These are phyloP conservation scores for Cordyceps farinosa DNA, from an alignment of 2,329 filamentous ascomycete genomes.

Conservation along the genomic window DNA sequence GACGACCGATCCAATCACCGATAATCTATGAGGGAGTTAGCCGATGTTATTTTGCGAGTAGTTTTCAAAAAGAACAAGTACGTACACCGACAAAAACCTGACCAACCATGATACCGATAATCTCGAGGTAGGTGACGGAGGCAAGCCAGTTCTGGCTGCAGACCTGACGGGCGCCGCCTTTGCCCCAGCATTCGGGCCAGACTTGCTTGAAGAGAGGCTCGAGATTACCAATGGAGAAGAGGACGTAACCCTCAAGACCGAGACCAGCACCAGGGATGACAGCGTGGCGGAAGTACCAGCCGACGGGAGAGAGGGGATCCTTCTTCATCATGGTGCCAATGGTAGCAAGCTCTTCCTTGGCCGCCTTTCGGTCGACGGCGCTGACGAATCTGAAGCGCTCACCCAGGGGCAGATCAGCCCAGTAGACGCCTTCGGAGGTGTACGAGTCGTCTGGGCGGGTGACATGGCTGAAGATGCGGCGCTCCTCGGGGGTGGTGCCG, in stretches of 20 bases:
- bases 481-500: slow-evolving; percentile 47
- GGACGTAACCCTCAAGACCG: slow-evolving; percentile 88
- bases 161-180: slow-evolving; percentile 41
- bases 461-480: slow-evolving; percentile 68
- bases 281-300: slow-evolving; percentile 85
- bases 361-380: slow-evolving; percentile 68
- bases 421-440: slow-evolving; percentile 78
- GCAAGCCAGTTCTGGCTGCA: slow-evolving; percentile 80
- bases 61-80: slow-evolving; percentile 24
- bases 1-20: slow-evolving; percentile 76
- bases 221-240: slow-evolving; percentile 95
- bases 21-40: slow-evolving; percentile 41
- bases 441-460: slow-evolving; percentile 88
- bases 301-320: slow-evolving; percentile 79
- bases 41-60: slow-evolving; percentile 5
- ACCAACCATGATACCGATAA: slow-evolving; percentile 90
- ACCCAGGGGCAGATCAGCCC: slow-evolving; percentile 76
- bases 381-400: slow-evolving; percentile 73
- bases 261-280: slow-evolving; percentile 90
- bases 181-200: slow-evolving; percentile 77
- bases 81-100: slow-evolving; percentile 78
- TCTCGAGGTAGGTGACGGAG: slow-evolving; percentile 86
- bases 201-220: slow-evolving; percentile 73
- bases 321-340: slow-evolving; percentile 80
- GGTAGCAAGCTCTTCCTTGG: slow-evolving; percentile 59